Evolutionary conservation across 495 filamentous ascomycete species (phyloP), one percentile per base, ranked within the genome.

Genomic region (Hyaloscypha bicolor): DNA sequence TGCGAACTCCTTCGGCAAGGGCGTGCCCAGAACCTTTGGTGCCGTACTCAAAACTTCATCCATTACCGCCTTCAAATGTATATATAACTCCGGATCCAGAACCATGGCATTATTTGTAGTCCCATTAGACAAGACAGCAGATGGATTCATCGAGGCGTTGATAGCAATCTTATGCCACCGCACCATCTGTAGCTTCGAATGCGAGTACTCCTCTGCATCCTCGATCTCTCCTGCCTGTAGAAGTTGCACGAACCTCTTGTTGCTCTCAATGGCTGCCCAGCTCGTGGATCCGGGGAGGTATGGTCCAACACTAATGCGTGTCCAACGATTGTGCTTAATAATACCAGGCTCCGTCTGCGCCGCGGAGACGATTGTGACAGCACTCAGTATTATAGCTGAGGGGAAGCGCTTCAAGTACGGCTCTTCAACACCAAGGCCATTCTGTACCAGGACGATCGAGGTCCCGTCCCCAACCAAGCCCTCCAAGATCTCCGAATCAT

Each of bases 131-230:
- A 90, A 76, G 14, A 90, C 83, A 4, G 86, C 82, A 6, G 83
- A 86, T 3, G 86, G 85, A 75, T 90, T 90, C 78, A 88, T 87
- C 22, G 83, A 81, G 0, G 85, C 84, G 72, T 90, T 90, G 75
- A 88, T 89, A 65, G 80, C 83, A 30, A 88, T 81, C 73, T 90
- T 90, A 69, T 88, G 85, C 87, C 87, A 90, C 4, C 87, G 75
- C 19, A 88, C 79, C 16, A 79, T 75, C 74, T 88, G 86, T 21
- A 90, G 73, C 42, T 79, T 82, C 19, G 80, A 70, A 70, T 87
- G 84, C 66, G 76, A 74, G 39, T 79, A 78, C 8, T 78, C 64
- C 52, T 82, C 79, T 8, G 77, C 84, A 74, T 89, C 87, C 51
- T 77, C 76, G 63, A 89, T 79, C 8, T 79, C 79, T 30, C 85